A percentile compares a stretch with the other conserved stretches of the same genome.
Conservation (phyloP, 2,329 filamentous ascomycete species). For the Rhynchosporium agropyri region DNA sequence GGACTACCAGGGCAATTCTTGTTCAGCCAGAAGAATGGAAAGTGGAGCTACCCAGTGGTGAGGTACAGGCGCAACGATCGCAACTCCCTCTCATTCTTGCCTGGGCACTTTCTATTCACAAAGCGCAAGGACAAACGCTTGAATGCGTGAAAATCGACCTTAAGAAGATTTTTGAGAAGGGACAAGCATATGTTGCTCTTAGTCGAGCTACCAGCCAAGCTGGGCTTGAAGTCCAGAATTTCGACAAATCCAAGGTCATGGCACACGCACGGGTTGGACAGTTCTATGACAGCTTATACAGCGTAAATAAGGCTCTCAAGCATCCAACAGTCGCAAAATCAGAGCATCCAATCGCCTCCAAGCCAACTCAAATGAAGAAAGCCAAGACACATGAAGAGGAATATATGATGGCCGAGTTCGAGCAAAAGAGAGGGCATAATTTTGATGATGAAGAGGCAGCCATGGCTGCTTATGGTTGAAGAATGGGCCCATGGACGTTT, state of each 20-base stretch:
- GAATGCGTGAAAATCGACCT: conserved; percentile 94
- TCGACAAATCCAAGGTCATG: conserved; percentile 90
- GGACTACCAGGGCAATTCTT: conserved; percentile 73
- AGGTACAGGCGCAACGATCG: conserved; percentile 83
- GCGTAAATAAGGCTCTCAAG: conserved; percentile 59
- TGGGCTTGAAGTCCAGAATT: conserved; percentile 84
- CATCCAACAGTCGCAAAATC: conserved; percentile 37
- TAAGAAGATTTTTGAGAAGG: conserved; percentile 91
- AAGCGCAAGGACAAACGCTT: conserved; percentile 88
- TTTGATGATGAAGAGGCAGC: conserved; percentile 52
- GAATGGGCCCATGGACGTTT: neutral
- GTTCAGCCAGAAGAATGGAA: conserved; percentile 93
- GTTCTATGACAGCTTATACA: conserved; percentile 84
- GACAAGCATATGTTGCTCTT: conserved; percentile 94
- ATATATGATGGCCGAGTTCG: conserved; percentile 28
- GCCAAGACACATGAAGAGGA: conserved; percentile 30
- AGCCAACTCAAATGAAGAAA: conserved; percentile 24
- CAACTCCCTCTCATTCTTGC: conserved; percentile 89
- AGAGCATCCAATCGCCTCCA: conserved; percentile 38
- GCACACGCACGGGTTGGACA: conserved; percentile 83
- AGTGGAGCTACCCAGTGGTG: conserved; percentile 92
- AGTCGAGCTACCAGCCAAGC: conserved; percentile 87
- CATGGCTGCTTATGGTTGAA: conserved; percentile 49
- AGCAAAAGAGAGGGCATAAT: conserved; percentile 16
- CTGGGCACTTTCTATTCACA: conserved; percentile 97